Base-by-base conservation (phyloP, 139 green algal genomes). In the Chlamydomonas incerta region DNA sequence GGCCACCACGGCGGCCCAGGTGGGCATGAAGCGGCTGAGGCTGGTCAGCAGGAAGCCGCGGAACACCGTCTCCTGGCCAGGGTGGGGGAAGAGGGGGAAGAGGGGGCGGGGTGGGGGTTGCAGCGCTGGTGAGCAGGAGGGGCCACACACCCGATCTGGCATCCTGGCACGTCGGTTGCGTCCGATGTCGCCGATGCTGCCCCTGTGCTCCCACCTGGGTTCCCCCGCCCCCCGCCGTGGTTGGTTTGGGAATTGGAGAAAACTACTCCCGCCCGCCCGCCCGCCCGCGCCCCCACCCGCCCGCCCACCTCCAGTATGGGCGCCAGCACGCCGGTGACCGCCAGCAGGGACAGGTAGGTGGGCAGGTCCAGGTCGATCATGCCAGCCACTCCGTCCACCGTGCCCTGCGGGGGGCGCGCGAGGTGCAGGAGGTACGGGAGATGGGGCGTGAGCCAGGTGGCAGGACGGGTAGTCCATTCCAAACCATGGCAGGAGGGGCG, bases 21-120 rank as follows among this genome's bases (percentile, higher is more conserved):
- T 92, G 52, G 95, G 93, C 92, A 97, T 93, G 50, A 69, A 89
- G 52, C 35, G 93, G 29, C 94, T 95, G 20, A 98, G 89, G 0
- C 93, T 95, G 46, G 95, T 94, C 15, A 98, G 90, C 72, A 98
- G 92, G 89, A 98, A 98, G 65, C 96, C 96, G 14, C 96, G 89
- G 91, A 98, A 98, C 23, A 98, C 93, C 23, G 93, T 94, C 74
- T 89, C 72, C 81, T 85, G 46, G n/a, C 6, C 20, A 31, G 24
- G 33, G 60, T 2, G 60, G 24, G 60, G 60, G 9, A 20, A 20
- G 33, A 31, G 60, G 1, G 60, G 26, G 60, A 31, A 31, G 24
- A 31, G 55, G 6, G 20, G 55, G 55, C 10, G 55, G 21, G 15
- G 2, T 4, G 15, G 21, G 55, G 55, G 18, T 13, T 58, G 52